phyloP scores from a whole-genome alignment of 2,329 filamentous ascomycete genomes.

The Cryphonectria parasitica region DNA sequence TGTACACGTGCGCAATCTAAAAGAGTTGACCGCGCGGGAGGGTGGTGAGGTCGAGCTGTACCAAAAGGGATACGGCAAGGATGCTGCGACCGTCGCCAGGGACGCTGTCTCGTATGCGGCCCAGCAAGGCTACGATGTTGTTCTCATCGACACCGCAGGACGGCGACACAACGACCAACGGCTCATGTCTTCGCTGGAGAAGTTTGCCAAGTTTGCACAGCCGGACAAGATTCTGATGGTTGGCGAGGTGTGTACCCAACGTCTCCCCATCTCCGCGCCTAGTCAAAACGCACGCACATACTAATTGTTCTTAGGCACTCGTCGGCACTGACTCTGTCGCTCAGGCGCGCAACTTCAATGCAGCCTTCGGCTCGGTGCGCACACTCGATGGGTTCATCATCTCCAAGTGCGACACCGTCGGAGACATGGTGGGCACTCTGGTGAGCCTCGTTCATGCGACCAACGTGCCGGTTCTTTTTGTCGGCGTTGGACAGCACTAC shows the following conservation, averaged over 20 bases:
- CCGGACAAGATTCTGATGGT: constrained; percentile 99
- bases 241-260: constrained; percentile 49
- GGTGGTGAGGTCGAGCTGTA: constrained; percentile 87
- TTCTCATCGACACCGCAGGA: constrained; percentile 95
- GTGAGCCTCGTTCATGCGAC: constrained; percentile 98
- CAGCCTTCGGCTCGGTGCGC: constrained; percentile 80
- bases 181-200: constrained; percentile 95
- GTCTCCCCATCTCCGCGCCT: background rate
- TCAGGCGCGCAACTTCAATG: constrained; percentile 95
- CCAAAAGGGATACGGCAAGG: constrained; percentile 97
- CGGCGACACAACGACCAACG: constrained; percentile 93
- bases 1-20: constrained; percentile 91
- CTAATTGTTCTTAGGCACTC: constrained; percentile 61
- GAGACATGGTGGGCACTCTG: constrained; percentile 96
- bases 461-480: constrained; percentile 91
- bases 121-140: constrained; percentile 81
- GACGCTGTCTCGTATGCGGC: constrained; percentile 85
- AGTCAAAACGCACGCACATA: background rate
- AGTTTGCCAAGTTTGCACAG: constrained; percentile 93
- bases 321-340: constrained; percentile 95
- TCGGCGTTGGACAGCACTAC: constrained; percentile 75
- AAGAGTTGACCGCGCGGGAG: constrained; percentile 84
- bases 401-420: constrained; percentile 97
- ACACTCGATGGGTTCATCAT: constrained; percentile 96
- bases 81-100: constrained; percentile 92